Conservation (phyloP, 257 asterid species). For the Nicotiana undulata region DNA sequence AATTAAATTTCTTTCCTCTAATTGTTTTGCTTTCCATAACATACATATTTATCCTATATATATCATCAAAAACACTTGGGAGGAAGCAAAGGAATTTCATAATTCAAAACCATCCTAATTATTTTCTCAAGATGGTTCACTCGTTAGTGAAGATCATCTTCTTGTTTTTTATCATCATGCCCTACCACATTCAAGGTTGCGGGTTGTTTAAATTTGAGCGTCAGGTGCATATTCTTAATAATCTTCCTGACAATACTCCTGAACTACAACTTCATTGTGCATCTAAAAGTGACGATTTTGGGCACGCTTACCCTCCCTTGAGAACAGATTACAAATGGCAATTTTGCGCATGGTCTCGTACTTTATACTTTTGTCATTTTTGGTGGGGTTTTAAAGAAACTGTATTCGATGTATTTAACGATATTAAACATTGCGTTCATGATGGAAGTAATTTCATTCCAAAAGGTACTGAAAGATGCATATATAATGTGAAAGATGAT, state of each 20-base stretch:
- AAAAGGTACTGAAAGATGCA: background rate
- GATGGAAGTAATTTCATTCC: background rate
- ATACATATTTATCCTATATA: no score
- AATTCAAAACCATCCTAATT: background rate
- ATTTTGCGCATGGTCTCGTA: background rate
- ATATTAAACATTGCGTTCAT: background rate
- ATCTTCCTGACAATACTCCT: background rate
- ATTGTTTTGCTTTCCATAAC: background rate
- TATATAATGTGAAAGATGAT: background rate
- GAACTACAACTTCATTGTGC: background rate
- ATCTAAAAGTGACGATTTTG: background rate
- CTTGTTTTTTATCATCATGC: background rate
- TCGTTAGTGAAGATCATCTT: background rate
- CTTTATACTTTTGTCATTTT: background rate
- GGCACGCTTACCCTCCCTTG: background rate
- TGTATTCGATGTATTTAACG: background rate
- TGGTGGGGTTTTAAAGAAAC: background rate
- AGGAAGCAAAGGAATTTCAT: background rate
- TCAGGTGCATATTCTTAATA: background rate
- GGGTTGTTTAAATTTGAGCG: background rate
- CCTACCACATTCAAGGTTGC: background rate
- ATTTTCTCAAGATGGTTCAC: background rate
- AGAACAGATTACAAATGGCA: background rate
- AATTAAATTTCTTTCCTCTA: background rate
- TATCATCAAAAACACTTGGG: no score